Evolutionary conservation across 306 rosid species (phyloP), one percentile per base, ranked within the genome.

Genomic region (Cucurbita argyrosperma): DNA sequence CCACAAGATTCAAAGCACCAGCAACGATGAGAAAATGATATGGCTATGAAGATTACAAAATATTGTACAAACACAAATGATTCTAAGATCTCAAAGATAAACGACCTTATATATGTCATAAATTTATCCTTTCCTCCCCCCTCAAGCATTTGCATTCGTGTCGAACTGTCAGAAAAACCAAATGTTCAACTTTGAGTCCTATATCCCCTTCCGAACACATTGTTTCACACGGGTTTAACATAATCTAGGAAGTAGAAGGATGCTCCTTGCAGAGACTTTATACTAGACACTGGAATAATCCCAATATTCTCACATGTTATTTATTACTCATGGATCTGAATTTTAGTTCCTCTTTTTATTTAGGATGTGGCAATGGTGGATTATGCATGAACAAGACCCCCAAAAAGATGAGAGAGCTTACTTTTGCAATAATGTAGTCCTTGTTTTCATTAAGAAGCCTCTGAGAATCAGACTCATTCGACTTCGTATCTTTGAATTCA

Each of bases 361-460:
- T 50, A 35, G 47, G 61, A 14, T 46, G 40, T 47, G 54, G 15
- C 1, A 18, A 37, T 42, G 65, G 4, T 38, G 7, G 70, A 39
- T 49, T 43, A 1, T 40, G 51, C 7, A 51, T 9, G 58, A 12
- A 45, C 19, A 40, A 61, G 68, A 49, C 57, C 52, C 52, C 46
- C 19, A 59, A 40, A 61, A 47, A 73, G 49, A 60, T 74, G 60
- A 61, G 10, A 42, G 26, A 79, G 70, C 82, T 82, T 84, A 88
- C 98, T 84, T 89, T 90, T 10, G 94, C 97, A 80, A 90, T 81
- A 60, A 83, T 84, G 83, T 53, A 80, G 37, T 74, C 68, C 62
- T 74, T 88, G n/a, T 70, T 83, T 74, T 79, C 78, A 84, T 63
- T 70, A 63, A 76, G 66, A 15, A 72, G 84, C 61, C 68, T 83